These are phyloP conservation scores for Phoma sp. DNA, from an alignment of 2,329 filamentous ascomycete species.

Conservation along the genomic window DNA sequence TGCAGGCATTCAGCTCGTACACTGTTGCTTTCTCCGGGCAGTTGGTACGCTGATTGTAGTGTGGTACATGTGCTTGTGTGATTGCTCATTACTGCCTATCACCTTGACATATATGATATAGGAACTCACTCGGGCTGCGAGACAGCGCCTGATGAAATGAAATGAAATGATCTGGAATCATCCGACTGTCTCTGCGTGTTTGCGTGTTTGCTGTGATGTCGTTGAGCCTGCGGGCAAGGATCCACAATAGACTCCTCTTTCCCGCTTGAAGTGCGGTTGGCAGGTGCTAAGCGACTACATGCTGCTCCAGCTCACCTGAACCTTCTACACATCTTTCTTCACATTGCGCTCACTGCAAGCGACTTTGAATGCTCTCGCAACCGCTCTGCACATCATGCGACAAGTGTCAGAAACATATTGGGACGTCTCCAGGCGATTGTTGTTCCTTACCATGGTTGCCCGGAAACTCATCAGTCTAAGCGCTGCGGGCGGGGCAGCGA, in stretches of 20 bases:
- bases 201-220: conserved; percentile 28
- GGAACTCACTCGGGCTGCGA: conserved; percentile 29
- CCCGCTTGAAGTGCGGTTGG: conserved; percentile 2
- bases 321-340: not conserved
- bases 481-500: conserved; percentile 8
- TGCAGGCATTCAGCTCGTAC: conserved; percentile 21
- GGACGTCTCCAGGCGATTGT: not conserved
- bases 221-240: conserved; percentile 13
- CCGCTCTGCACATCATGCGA: not conserved
- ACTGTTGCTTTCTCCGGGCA: conserved; percentile 23
- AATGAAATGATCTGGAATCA: conserved; percentile 30
- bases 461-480: not conserved
- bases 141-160: conserved; percentile 29
- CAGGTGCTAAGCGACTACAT: conserved; percentile 10
- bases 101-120: conserved; percentile 34
- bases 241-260: conserved; percentile 8
- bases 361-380: not conserved
- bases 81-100: conserved; percentile 26
- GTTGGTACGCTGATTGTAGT: conserved; percentile 20
- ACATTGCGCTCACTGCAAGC: not conserved
- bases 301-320: not conserved
- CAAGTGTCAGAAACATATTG: not conserved
- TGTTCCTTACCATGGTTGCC: conserved; percentile 5
- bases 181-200: not conserved
- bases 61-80: conserved; percentile 27